phyloP scores from a whole-genome alignment of 805 yeast genomes.

The Starmera caribaea region DNA sequence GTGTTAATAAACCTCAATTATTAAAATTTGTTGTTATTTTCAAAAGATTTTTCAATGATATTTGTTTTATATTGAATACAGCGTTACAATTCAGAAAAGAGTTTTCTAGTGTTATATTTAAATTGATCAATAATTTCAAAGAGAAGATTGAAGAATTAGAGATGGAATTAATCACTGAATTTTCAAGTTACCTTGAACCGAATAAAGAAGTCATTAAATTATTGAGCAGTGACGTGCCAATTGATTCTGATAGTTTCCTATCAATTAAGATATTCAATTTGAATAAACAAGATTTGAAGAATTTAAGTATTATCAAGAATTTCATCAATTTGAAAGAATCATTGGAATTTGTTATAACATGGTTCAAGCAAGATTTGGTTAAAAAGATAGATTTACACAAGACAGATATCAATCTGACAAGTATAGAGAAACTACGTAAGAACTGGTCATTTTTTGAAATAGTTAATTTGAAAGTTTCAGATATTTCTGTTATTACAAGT shows the following conservation, averaged over 20 bases:
- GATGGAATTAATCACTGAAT: constrained; percentile 15
- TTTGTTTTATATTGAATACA: constrained; percentile 15
- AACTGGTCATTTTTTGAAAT: constrained; percentile 32
- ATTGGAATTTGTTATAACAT: constrained; percentile 20
- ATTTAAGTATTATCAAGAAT: constrained; percentile 21
- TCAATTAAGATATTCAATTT: constrained; percentile 2
- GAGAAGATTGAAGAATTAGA: constrained; percentile 15
- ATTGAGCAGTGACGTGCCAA: constrained; percentile 1
- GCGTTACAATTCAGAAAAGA: constrained; percentile 19
- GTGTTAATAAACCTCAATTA: not conserved
- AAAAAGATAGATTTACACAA: constrained; percentile 15
- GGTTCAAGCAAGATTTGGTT: constrained; percentile 8
- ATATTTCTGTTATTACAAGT: constrained; percentile 2
- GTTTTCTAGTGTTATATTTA: constrained; percentile 13
- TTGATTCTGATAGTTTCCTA: not conserved
- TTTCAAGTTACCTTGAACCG: constrained; percentile 14
- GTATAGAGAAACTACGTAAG: constrained; percentile 23
- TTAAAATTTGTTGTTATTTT: constrained; percentile 14
- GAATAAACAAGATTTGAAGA: constrained; percentile 14
- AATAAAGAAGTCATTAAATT: constrained; percentile 9
- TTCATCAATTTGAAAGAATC: constrained; percentile 30
- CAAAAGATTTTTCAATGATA: constrained; percentile 11
- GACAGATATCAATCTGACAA: constrained; percentile 16
- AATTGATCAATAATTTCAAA: constrained; percentile 12
- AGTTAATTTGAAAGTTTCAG: constrained; percentile 14